phyloP scores from a whole-genome alignment of 768 basidiomycete species.

The Cystofilobasidium macerans region DNA sequence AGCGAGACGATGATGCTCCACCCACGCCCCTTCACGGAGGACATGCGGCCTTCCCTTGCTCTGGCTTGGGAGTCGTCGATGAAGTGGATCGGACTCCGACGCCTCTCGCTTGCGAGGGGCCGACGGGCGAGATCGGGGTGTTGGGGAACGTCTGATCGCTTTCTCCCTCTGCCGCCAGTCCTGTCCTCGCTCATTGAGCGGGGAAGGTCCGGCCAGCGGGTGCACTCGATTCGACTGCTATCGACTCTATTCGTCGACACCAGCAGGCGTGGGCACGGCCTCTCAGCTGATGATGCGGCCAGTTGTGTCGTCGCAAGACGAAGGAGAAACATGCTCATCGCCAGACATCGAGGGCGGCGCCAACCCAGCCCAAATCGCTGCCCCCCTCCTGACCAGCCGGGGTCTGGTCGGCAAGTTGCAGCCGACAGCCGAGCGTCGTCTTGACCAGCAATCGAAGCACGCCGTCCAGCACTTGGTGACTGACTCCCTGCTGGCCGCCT shows the following conservation, averaged over 20 bases:
- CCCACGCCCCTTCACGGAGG: slow-evolving; percentile 25
- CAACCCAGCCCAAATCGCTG: background rate
- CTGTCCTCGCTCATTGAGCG: background rate
- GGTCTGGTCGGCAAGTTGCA: background rate
- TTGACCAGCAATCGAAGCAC: background rate
- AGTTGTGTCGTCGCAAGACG: background rate
- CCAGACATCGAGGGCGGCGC: background rate
- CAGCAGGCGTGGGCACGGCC: too few relatives aligned
- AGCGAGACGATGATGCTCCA: slow-evolving; percentile 15
- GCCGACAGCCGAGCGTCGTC: background rate
- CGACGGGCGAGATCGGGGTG: slow-evolving; percentile 13
- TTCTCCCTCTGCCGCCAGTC: background rate
- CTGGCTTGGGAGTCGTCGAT: slow-evolving; percentile 3
- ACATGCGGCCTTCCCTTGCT: slow-evolving; percentile 12
- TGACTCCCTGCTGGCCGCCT: background rate
- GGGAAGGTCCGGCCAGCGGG: background rate
- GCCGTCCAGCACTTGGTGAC: background rate
- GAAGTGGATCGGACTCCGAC: slow-evolving; percentile 24
- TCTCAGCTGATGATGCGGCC: too few relatives aligned
- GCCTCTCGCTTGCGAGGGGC: slow-evolving; percentile 21
- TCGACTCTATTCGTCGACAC: too few relatives aligned
- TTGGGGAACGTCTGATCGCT: slow-evolving; percentile 16
- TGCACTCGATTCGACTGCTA: background rate
- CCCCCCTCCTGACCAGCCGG: too few relatives aligned
- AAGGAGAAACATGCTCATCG: background rate